A percentile compares a stretch with the other conserved stretches of the same genome.
phyloP scores from a whole-genome alignment of 805 yeast species.

The Naumovozyma castellii region DNA sequence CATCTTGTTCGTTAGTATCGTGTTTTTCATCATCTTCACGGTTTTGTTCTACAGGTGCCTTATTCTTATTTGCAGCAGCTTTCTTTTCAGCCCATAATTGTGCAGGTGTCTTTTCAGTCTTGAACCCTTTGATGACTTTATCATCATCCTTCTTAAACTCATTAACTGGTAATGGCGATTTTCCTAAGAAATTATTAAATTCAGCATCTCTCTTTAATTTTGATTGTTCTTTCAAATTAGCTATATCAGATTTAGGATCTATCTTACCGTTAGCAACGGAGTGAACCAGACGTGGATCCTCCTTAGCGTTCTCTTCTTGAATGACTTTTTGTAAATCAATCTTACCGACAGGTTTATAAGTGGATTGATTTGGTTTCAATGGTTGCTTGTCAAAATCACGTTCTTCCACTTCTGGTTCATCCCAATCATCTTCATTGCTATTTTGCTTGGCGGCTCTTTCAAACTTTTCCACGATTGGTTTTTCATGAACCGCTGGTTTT shows the following conservation, averaged over 20 bases:
- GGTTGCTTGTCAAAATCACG: constrained; percentile 43
- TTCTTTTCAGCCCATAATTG: constrained; percentile 91
- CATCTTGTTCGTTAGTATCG: constrained; percentile 10
- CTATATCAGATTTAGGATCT: constrained; percentile 27
- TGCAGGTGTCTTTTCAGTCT: constrained; percentile 84
- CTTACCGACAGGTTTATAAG: constrained; percentile 56
- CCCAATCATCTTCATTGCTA: constrained; percentile 31
- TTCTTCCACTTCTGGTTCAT: constrained; percentile 38
- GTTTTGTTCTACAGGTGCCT: not conserved
- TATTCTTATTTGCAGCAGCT: constrained; percentile 39
- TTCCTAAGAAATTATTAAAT: constrained; percentile 26
- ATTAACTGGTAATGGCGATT: constrained; percentile 15
- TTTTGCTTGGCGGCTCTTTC: constrained; percentile 10
- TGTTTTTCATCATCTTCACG: not conserved
- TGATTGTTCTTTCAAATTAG: constrained; percentile 29
- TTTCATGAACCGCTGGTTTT: not conserved
- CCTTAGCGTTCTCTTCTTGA: constrained; percentile 35
- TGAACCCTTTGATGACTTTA: constrained; percentile 49
- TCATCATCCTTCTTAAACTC: constrained; percentile 19
- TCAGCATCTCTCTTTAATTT: constrained; percentile 30
- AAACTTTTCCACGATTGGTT: constrained; percentile 1
- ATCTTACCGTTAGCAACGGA: constrained; percentile 15
- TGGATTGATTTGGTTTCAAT: constrained; percentile 34
- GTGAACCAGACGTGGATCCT: constrained; percentile 35
- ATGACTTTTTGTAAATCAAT: constrained; percentile 40